These are phyloP conservation scores for Pseudoneurospora amorphoporcata DNA, from an alignment of 495 filamentous ascomycete genomes.

Conservation along the genomic window DNA sequence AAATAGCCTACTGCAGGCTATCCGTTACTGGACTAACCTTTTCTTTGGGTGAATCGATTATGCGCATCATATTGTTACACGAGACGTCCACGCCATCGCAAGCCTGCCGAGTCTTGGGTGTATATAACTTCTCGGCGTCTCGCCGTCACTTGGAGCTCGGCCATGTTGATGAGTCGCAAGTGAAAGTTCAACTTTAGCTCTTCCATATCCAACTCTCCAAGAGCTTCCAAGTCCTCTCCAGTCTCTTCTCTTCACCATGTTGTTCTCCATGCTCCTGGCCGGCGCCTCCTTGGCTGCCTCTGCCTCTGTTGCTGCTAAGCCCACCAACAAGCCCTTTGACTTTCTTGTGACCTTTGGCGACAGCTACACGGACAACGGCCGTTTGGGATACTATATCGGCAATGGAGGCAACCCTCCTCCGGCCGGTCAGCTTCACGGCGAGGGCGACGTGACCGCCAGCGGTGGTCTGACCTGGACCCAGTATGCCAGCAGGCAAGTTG, in stretches of 20 bases:
- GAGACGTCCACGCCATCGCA: neutral
- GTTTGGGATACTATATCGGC: conserved; percentile 48
- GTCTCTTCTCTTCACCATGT: conserved; percentile 12
- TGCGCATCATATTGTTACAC: neutral
- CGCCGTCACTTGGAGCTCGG: neutral
- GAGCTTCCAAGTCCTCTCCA: neutral
- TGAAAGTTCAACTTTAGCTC: neutral
- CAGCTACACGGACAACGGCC: conserved; percentile 65
- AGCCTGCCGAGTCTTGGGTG: neutral
- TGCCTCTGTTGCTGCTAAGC: neutral
- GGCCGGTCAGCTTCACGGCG: conserved; percentile 38
- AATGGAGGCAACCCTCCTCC: conserved; percentile 52
- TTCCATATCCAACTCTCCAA: neutral
- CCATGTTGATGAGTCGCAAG: neutral
- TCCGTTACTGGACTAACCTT: neutral
- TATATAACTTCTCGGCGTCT: neutral
- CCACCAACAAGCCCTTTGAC: conserved; percentile 13
- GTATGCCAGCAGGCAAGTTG: conserved; percentile 45
- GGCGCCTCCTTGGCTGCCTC: conserved; percentile 12
- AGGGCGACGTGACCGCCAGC: conserved; percentile 39
- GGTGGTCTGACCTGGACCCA: conserved; percentile 63
- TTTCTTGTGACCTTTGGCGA: conserved; percentile 50
- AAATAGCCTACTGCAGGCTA: neutral
- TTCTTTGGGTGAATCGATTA: neutral
- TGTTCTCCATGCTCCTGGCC: conserved; percentile 14